Conservation (phyloP, 2,329 filamentous ascomycete genomes). For the Penicillium frequentans region DNA sequence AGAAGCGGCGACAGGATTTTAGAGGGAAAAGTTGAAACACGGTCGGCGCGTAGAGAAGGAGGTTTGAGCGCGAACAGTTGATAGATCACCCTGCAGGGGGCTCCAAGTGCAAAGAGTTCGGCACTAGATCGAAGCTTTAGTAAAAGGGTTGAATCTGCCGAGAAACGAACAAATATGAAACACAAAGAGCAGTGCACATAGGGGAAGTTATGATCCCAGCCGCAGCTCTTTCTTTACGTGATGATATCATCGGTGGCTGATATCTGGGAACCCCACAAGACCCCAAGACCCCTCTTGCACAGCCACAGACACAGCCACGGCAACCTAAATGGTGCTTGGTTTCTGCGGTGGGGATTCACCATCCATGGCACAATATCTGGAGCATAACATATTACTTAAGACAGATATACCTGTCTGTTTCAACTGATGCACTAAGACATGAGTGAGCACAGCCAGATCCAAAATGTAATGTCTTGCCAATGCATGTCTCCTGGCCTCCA, state of each 20-base stretch:
- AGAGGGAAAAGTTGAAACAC: constrained; percentile 9
- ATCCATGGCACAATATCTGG: background rate
- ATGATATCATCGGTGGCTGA: constrained; percentile 25
- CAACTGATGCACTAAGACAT: too few relatives aligned
- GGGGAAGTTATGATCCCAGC: background rate
- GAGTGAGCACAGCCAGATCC: background rate
- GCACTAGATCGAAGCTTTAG: background rate
- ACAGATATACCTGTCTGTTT: too few relatives aligned
- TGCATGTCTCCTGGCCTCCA: background rate
- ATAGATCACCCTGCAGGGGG: constrained; percentile 15
- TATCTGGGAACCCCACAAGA: constrained; percentile 9
- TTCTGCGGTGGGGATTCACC: background rate
- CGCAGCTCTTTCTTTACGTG: constrained; percentile 2
- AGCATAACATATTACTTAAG: too few relatives aligned
- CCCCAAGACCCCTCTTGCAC: background rate
- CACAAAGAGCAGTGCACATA: background rate
- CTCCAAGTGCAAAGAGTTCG: constrained; percentile 4
- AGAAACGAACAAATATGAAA: background rate
- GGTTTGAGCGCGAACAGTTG: constrained; percentile 10
- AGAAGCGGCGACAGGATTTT: background rate
- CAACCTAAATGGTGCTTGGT: background rate
- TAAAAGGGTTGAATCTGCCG: background rate
- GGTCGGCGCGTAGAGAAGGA: constrained; percentile 17
- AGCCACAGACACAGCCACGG: background rate
- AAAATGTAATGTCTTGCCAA: background rate